A percentile compares a stretch with the other conserved stretches of the same genome.
These are phyloP conservation scores for Schizophyllum commune DNA, from an alignment of 1,284 basidiomycete species.

Conservation along the genomic window DNA sequence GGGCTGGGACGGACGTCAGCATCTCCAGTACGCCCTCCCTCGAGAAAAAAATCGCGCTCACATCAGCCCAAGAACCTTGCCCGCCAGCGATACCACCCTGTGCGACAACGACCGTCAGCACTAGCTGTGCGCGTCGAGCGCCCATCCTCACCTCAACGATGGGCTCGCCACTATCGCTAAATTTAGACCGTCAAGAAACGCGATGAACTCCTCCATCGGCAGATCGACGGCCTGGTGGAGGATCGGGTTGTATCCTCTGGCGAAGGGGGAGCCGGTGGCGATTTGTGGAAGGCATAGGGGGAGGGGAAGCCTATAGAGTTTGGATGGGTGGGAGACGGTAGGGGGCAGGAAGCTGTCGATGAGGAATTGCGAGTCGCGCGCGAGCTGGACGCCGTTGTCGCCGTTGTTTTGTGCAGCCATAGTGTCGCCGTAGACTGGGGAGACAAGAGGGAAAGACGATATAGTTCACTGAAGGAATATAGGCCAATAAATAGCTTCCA, in stretches of 20 bases:
- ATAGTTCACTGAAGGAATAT: too few species aligned
- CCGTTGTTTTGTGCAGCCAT: too few species aligned
- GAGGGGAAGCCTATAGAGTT: constrained; percentile 3
- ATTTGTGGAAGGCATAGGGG: constrained; percentile 16
- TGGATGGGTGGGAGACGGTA: neutral
- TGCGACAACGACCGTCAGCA: too few species aligned
- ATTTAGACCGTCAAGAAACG: constrained; percentile 19
- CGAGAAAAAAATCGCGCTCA: constrained; percentile 1
- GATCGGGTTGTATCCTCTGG: constrained; percentile 13
- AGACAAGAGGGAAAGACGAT: too few species aligned
- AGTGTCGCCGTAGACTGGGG: too few species aligned
- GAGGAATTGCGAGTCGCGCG: neutral
- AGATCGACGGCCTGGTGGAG: constrained; percentile 11
- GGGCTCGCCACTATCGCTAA: constrained; percentile 18
- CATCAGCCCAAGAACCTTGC: constrained; percentile 17
- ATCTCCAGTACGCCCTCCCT: neutral
- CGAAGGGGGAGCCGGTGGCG: constrained; percentile 12
- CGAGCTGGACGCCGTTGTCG: neutral
- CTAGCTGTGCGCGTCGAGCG: too few species aligned
- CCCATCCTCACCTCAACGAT: constrained; percentile 4
- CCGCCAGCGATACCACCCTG: constrained; percentile 10
- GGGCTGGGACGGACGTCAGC: constrained; percentile 8
- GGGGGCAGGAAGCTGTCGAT: neutral
- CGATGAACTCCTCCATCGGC: constrained; percentile 13
- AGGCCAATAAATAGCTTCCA: too few species aligned